Base-by-base conservation (phyloP, 2,329 filamentous ascomycete genomes). In the Pseudogymnoascus sp. region DNA sequence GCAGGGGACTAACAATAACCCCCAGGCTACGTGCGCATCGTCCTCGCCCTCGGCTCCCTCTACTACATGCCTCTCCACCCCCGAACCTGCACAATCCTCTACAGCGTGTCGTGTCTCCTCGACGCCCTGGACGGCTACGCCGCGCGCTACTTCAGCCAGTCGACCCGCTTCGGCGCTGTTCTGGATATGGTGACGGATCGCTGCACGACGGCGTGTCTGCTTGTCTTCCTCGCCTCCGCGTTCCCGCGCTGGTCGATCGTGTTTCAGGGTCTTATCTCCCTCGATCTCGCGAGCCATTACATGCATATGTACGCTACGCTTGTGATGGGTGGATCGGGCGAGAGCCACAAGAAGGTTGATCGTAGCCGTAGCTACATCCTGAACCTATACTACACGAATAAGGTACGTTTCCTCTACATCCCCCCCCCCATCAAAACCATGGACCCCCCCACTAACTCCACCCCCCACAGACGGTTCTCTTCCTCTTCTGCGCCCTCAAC, bases 1-100 rank as follows among this genome's bases (percentile, higher is more conserved):
- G 47, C 47, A 57, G 8, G 11, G 11, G 14, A 42, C 64, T 65
- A 26, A 61, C 51, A 26, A 18, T 12, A 6, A 18, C 42, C 26
- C 2, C 5, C 68, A 92, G 90, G 90, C 69, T 93, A 93, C 76
- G 82, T 79, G 64, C 87, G 90, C 71, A 88, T 95, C 72, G 78
- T 93, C 67, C 84, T 93, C 69, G 92, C 93, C 70, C 80, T 97
- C 71, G 91, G 90, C 59, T 97, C 95, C 29, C 86, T 99, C 69
- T 96, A 97, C 80, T 99, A 97, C 81, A 99, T 99, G 95, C 93
- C 95, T 61, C 85, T 97, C 62, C 95, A 99, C 76, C 93, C 93
- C n/a, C 89, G 93, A 71, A 96, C 93, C 39, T 97, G 93, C 79
- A 93, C 90, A 65, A 77, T 93, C 60, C 85, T 96, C 63, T 99